These are phyloP conservation scores for Viola odorata DNA, from an alignment of 345 rosid species.

Conservation along the genomic window DNA sequence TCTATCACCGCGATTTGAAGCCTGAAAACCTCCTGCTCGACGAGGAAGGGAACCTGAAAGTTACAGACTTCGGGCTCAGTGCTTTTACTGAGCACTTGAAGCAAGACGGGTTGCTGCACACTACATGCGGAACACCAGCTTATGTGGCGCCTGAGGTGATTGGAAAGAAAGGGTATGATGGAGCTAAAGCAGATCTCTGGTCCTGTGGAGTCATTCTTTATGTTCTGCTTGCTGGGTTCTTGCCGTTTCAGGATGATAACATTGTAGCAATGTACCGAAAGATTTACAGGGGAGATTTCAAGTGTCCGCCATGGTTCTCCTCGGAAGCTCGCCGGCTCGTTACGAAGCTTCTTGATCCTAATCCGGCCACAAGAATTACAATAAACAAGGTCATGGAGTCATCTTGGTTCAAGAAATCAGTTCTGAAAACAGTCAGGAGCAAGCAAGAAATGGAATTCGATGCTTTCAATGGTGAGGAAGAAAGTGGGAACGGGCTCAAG, in stretches of 20 bases:
- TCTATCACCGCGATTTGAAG: slow-evolving; percentile 82
- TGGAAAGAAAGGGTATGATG: slow-evolving; percentile 77
- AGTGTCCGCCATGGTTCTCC: slow-evolving; percentile 84
- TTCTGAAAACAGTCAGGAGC: slow-evolving; percentile 23
- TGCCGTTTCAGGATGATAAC: slow-evolving; percentile 84
- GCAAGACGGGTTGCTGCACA: slow-evolving; percentile 73
- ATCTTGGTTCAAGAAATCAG: slow-evolving; percentile 60
- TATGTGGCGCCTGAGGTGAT: slow-evolving; percentile 94
- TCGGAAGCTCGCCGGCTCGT: slow-evolving; percentile 67
- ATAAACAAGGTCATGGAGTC: slow-evolving; percentile 61
- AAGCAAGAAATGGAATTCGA: slow-evolving; percentile 34
- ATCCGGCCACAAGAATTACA: slow-evolving; percentile 52
- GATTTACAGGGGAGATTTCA: slow-evolving; percentile 84
- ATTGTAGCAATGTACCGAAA: slow-evolving; percentile 75
- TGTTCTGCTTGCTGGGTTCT: slow-evolving; percentile 79
- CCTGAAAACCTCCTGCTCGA: slow-evolving; percentile 81
- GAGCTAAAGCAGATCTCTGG: slow-evolving; percentile 90
- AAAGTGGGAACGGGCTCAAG: slow-evolving; percentile 14
- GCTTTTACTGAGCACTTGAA: slow-evolving; percentile 71
- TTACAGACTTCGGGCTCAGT: slow-evolving; percentile 83
- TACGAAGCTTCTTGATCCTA: slow-evolving; percentile 84
- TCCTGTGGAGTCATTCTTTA: slow-evolving; percentile 89
- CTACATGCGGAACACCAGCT: slow-evolving; percentile 90
- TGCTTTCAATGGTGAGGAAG: slow-evolving; percentile 19
- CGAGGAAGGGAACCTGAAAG: slow-evolving; percentile 71